phyloP scores from a whole-genome alignment of 202 grass and related monocot genomes.

The Digitaria exilis region DNA sequence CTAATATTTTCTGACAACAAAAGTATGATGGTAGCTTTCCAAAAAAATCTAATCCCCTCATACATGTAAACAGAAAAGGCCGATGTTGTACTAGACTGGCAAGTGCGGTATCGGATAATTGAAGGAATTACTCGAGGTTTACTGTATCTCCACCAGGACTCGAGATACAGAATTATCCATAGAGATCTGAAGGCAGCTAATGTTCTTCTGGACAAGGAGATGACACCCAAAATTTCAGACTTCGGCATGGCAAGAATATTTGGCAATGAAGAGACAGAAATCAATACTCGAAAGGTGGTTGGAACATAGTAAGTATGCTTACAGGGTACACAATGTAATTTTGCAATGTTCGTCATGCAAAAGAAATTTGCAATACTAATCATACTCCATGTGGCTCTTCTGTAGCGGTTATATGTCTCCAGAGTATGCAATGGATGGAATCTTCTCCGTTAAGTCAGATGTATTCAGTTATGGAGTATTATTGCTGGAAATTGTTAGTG shows the following conservation, averaged over 20 bases:
- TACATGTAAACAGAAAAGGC: slow-evolving; percentile 38
- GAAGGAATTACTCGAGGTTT: slow-evolving; percentile 64
- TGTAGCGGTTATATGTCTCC: slow-evolving; percentile 77
- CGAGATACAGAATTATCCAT: slow-evolving; percentile 74
- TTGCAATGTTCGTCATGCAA: not conserved
- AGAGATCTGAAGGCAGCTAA: slow-evolving; percentile 70
- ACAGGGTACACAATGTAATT: not conserved
- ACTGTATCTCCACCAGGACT: slow-evolving; percentile 69
- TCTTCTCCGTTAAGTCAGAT: slow-evolving; percentile 69
- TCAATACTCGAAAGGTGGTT: slow-evolving; percentile 65
- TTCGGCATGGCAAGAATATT: slow-evolving; percentile 76
- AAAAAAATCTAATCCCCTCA: slow-evolving; percentile 9
- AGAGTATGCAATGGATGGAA: slow-evolving; percentile 69
- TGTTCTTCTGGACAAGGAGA: slow-evolving; percentile 65
- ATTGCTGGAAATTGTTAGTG: slow-evolving; percentile 74
- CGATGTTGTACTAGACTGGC: slow-evolving; percentile 49
- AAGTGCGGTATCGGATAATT: slow-evolving; percentile 58
- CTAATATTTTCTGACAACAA: slow-evolving; percentile 10
- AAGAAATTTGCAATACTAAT: slow-evolving; percentile 5
- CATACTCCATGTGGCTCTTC: slow-evolving; percentile 14
- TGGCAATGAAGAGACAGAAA: slow-evolving; percentile 59
- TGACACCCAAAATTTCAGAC: slow-evolving; percentile 71
- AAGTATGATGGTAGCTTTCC: not conserved
- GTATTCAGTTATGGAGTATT: slow-evolving; percentile 71
- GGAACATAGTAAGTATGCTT: slow-evolving; percentile 70